Base-by-base conservation (phyloP, 306 rosid genomes). In the Pachyrhizus erosus region DNA sequence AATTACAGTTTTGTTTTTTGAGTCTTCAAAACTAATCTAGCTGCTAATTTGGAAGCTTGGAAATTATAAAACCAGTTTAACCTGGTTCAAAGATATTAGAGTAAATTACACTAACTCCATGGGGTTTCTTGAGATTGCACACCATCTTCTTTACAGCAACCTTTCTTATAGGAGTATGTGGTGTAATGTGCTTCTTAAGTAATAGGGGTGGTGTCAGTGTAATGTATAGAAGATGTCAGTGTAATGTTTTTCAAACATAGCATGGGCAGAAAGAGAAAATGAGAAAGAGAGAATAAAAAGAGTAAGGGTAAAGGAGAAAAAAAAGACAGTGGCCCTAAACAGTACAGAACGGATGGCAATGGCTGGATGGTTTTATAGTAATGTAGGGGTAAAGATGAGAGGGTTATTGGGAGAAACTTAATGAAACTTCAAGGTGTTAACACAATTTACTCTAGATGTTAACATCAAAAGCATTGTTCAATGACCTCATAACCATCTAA, bases 1-100 rank as follows among this genome's bases (percentile, higher is more conserved):
- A 13, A 18, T 78, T 48, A 52, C 70, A 45, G 70, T 33, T 23
- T 45, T n/a, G 1, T 15, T 18, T 9, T 6, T 33, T 9, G 55
- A 40, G 20, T 71, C 81, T 57, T 76, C 23, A 55, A 55, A 64
- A 43, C 69, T 55, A 23, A 46, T 45, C 52, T 76, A 69, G 70
- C 39, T 43, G 14, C 80, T 68, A 71, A 37, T 58, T 3, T 21
- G 33, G 73, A 75, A 70, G 70, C 39, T 74, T 40, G 13, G 61
- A 70, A 76, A 70, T 43, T 73, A 64, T 70, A 34, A 17, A 80
- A 57, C 68, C 46, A 54, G 12, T 37, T 34, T 55, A 55, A 73
- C 62, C 20, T 15, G 55, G 78, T 76, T 66, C 39, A 37, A 23
- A 37, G 61, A 45, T 48, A 45, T 34, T 17, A 3, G 52, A 46